These are phyloP conservation scores for Cryptosporidium baileyi DNA, from an alignment of 169 alveolate species.

Conservation along the genomic window DNA sequence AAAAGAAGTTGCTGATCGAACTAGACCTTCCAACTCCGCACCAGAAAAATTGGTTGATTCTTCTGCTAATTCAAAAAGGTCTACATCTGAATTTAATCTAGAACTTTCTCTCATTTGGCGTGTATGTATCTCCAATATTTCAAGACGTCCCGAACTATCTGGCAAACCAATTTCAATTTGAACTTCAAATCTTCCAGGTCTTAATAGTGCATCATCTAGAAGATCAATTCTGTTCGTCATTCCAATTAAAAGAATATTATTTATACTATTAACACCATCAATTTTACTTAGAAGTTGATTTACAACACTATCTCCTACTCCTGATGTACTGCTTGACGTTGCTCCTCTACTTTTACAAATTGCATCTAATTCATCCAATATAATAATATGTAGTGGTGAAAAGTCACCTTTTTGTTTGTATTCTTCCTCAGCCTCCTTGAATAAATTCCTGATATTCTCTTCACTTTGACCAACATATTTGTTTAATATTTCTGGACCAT, in stretches of 20 bases:
- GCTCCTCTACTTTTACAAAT: conserved; percentile 97
- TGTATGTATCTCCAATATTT: conserved; percentile 98
- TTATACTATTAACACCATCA: conserved; percentile 98
- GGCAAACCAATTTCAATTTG: conserved; percentile 98
- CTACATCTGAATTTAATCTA: conserved; percentile 84
- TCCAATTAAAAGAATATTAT: conserved; percentile 96
- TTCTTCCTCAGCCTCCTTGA: conserved; percentile 97
- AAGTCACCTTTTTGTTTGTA: conserved; percentile 92
- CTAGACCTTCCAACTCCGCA: conserved; percentile 98
- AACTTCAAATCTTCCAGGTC: conserved; percentile 99
- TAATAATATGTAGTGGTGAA: conserved; percentile 95
- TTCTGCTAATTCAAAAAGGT: conserved; percentile 89
- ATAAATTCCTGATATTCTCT: conserved; percentile 95
- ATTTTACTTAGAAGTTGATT: conserved; percentile 97
- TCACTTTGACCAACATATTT: conserved; percentile 99
- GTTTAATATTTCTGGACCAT: conserved; percentile 92
- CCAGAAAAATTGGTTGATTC: conserved; percentile 98
- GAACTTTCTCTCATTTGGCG: conserved; percentile 88
- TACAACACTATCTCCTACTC: conserved; percentile 97
- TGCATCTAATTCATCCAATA: conserved; percentile 99
- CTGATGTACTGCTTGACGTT: conserved; percentile 86
- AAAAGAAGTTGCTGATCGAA: conserved; percentile 92
- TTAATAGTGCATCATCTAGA: conserved; percentile 98
- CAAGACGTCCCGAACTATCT: conserved; percentile 95
- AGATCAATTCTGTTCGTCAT: conserved; percentile 99